Evolutionary conservation across 192 early-diverging fungal genomes (phyloP).

Genomic region (Backusella luteola): DNA sequence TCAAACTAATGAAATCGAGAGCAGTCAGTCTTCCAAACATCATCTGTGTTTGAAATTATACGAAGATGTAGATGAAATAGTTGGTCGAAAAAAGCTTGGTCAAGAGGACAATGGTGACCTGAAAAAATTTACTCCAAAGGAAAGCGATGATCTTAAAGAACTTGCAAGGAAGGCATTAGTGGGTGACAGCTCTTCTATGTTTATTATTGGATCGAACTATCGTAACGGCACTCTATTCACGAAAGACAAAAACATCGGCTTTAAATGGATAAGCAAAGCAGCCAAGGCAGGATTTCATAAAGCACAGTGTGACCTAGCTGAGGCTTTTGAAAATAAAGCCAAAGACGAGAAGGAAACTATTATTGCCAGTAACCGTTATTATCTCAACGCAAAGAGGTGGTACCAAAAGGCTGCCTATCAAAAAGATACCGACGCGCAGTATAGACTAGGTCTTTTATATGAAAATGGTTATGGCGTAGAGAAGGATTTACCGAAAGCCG

Average conservation of each 20-base stretch:
- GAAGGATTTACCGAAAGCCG: neutral
- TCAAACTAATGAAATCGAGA: neutral
- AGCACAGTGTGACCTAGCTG: neutral
- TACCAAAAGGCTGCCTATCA: neutral
- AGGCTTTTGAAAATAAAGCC: neutral
- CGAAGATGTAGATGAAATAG: neutral
- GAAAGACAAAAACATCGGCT: neutral
- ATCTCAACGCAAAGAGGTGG: neutral
- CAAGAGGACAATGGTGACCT: neutral
- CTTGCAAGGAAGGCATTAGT: neutral
- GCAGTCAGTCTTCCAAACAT: neutral
- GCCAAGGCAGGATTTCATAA: neutral
- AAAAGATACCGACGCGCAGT: neutral
- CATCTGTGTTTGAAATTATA: neutral
- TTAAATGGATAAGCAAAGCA: neutral
- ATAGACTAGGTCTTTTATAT: neutral
- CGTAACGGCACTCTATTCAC: neutral
- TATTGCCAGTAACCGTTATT: neutral
- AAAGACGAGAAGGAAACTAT: neutral
- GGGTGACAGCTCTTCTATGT: neutral
- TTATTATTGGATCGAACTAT: neutral
- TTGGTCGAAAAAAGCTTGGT: neutral
- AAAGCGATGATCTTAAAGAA: neutral
- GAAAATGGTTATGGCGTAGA: neutral
- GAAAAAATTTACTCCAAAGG: neutral